phyloP scores from a whole-genome alignment of 768 basidiomycete genomes.

The Suillus subluteus region DNA sequence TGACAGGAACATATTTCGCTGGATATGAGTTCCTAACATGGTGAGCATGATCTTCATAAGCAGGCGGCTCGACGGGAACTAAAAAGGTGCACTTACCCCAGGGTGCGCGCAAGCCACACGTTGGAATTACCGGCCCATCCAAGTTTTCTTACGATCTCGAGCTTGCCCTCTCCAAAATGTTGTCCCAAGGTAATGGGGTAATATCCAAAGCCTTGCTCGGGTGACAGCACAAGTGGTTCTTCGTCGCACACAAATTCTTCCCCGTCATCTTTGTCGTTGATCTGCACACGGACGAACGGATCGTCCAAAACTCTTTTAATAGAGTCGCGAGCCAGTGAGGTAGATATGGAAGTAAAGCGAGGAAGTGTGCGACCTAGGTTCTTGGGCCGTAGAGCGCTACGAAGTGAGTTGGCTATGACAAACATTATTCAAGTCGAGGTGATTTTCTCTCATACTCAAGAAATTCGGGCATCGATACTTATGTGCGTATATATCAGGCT shows the following conservation, averaged over 20 bases:
- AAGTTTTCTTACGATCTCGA: constrained; percentile 1
- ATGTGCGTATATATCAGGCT: not conserved
- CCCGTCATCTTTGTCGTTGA: not conserved
- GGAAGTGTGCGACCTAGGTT: not conserved
- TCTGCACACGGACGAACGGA: not conserved
- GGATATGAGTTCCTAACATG: not conserved
- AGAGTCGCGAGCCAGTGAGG: not conserved
- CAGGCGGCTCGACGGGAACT: not conserved
- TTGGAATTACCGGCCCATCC: constrained; percentile 8
- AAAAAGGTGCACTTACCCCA: not conserved
- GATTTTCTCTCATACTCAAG: not conserved
- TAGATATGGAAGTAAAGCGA: not conserved
- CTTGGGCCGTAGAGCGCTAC: not conserved
- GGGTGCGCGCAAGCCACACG: constrained; percentile 8
- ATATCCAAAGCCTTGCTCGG: not conserved
- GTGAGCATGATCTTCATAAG: not conserved
- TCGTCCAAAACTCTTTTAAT: not conserved
- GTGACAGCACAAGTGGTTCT: not conserved
- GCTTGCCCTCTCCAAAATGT: not conserved
- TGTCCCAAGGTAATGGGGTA: not conserved
- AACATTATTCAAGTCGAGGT: not conserved
- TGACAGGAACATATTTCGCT: not conserved
- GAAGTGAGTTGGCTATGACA: constrained; percentile 1
- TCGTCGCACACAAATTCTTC: not conserved
- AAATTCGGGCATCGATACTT: not conserved